Base-by-base conservation (phyloP, 768 basidiomycete species). In the Cyclocybe cylindracea region DNA sequence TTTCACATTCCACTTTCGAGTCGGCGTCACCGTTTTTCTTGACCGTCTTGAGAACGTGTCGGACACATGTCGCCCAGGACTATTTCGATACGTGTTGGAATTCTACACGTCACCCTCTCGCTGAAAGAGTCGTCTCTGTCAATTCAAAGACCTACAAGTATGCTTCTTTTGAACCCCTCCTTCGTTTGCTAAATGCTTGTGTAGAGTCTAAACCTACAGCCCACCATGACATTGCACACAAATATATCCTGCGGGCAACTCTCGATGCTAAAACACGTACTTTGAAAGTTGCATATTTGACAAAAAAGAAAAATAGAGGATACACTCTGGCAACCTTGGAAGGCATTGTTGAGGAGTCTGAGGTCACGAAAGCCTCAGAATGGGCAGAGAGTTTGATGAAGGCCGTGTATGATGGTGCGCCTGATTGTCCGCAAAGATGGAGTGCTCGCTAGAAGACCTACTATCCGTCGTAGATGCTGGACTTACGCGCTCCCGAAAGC, bases 341-440 rank as follows among this genome's bases (percentile, higher is more conserved):
- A 11, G 84, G 85, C 5, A 55, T 48, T 10, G 70, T 69, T 29
- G 58, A 55, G 2, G 60, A 61, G 16, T 40, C 51, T 18, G 60
- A 71, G 8, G 67, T 77, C 5, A 48, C 66, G 29, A 67, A 70
- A 8, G 67, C 63, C 1, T 68, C 78, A 42, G 64, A 77, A 44
- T 92, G 89, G 85, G 75, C 77, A 11, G 71, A 74, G 43, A 63
- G 69, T 3, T 65, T 89, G 16, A 78, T 87, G 73, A 68, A 76
- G 5, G 64, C 71, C 32, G 78, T 86, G 8, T 92, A 93, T 63
- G 74, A 78, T 60, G 86, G 91, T 85, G 52, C 44, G 71, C 44
- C 39, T 18, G 41, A 39, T 38, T 24, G 24, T 24, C 24, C 5
- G 24, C 24, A 5, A 24, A 24, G 24, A 24, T 24, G 24, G 24